Base-by-base conservation (phyloP, 73 alveolate species). In the Effrenium voratum region DNA sequence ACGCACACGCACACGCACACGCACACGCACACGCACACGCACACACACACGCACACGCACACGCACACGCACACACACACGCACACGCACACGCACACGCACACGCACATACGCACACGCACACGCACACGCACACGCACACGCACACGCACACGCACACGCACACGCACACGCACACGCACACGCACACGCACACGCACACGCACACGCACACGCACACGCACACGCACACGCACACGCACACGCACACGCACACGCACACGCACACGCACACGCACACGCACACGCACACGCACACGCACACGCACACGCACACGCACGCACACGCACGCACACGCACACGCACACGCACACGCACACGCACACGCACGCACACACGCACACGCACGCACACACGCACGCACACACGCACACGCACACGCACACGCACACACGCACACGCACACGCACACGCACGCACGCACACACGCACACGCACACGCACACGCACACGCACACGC, bases 341-440 rank as follows among this genome's bases (percentile, higher is more conserved):
- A 55, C 70, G 70, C 70, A 24, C 70, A 55, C 70, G 70, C 70
- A 24, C 70, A 55, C 70, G 70, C 70, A 24, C 70, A 55, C 70
- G 70, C 70, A 24, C 70, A 55, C 70, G 70, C 70, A 24, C 70
- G 24, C 70, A 24, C 70, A 24, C 70, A 55, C 70, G 70, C 70
- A 24, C 70, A 55, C 70, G 70, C 70, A 55, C 70, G 24, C 70
- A 24, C 70, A 55, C 70, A 55, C 70, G 70, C 70, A 55, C 70
- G 24, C 70, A 24, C 70, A 55, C 70, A 55, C 70, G 70, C 70
- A 55, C 70, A 55, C 70, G 70, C 70, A 55, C 70, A 55, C 70
- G 70, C 70, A 55, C 70, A 55, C 68, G 75, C 57, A 36, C 93
- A 93, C 36, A 95, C 83, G n/a, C 44, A 80, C 91, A 70, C 68